Conservation (phyloP, 495 filamentous ascomycete species). For the Terfezia claveryi region DNA sequence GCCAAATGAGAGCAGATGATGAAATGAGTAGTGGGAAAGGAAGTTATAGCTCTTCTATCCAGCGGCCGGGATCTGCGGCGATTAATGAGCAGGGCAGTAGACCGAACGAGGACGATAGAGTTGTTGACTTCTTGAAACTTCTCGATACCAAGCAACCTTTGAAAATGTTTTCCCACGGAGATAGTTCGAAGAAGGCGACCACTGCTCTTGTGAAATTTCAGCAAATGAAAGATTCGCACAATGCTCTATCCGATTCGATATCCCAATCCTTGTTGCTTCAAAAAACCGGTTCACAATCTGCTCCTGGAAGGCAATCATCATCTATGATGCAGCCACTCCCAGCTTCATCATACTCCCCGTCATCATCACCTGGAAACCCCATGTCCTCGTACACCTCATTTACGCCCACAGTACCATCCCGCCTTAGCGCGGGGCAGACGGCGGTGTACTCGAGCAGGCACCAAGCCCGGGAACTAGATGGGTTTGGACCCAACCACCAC, state of each 20-base stretch:
- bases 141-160: slow-evolving; percentile 12
- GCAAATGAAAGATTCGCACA: slow-evolving; percentile 76
- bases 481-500: neutral
- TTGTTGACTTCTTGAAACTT: slow-evolving; percentile 16
- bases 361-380: slow-evolving; percentile 77
- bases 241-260: slow-evolving; percentile 68
- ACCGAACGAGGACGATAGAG: slow-evolving; percentile 12
- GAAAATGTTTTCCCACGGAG: slow-evolving; percentile 12
- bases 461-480: neutral
- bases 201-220: slow-evolving; percentile 49
- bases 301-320: slow-evolving; percentile 44
- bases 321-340: slow-evolving; percentile 18
- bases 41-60: slow-evolving; percentile 58
- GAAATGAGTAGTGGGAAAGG: slow-evolving; percentile 74
- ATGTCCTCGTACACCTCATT: slow-evolving; percentile 86
- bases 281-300: slow-evolving; percentile 39
- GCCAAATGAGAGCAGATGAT: slow-evolving; percentile 54
- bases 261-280: slow-evolving; percentile 63
- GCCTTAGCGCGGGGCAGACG: slow-evolving; percentile 44
- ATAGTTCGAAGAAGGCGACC: slow-evolving; percentile 8
- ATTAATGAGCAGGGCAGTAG: slow-evolving; percentile 28
- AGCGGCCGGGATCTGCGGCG: slow-evolving; percentile 66
- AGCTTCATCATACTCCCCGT: slow-evolving; percentile 35
- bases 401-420: slow-evolving; percentile 75
- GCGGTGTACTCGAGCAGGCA: slow-evolving; percentile 11